A percentile compares a stretch with the other conserved stretches of the same genome.
Evolutionary conservation across 768 basidiomycete genomes (phyloP).

Genomic region (Mycena crocata): DNA sequence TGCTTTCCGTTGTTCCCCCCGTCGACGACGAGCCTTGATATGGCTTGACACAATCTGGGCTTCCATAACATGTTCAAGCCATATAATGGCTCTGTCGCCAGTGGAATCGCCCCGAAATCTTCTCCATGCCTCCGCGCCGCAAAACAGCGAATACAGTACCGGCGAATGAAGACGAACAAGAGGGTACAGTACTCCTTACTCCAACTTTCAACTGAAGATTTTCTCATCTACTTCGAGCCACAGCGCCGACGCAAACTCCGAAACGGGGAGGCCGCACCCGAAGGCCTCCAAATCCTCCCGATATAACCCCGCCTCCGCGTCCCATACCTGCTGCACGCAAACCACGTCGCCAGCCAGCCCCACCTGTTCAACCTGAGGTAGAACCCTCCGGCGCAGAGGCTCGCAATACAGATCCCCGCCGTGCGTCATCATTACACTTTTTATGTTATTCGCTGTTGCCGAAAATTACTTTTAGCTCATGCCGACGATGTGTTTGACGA

Average conservation of each 20-base stretch:
- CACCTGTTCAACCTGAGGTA: constrained; percentile 1
- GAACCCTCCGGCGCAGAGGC: too few species aligned
- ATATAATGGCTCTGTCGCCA: background rate
- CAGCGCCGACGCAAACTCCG: background rate
- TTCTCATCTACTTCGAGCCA: too few species aligned
- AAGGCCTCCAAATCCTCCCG: background rate
- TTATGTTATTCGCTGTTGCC: too few species aligned
- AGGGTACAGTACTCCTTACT: too few species aligned
- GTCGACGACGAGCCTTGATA: background rate
- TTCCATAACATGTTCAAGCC: background rate
- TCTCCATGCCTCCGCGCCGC: constrained; percentile 9
- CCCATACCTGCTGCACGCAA: background rate
- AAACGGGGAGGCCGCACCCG: background rate
- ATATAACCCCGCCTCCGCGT: constrained; percentile 2
- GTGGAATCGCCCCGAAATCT: background rate
- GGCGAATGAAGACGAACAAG: too few species aligned
- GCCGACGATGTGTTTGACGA: constrained; percentile 3
- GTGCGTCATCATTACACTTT: too few species aligned
- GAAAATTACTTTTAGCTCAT: background rate
- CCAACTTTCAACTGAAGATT: too few species aligned
- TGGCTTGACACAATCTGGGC: background rate
- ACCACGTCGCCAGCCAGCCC: constrained; percentile 9
- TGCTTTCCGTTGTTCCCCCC: background rate
- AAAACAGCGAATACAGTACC: background rate
- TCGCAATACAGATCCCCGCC: too few species aligned